Conservation (phyloP, 2,329 filamentous ascomycete species). For the Colletotrichum gigasporum region DNA sequence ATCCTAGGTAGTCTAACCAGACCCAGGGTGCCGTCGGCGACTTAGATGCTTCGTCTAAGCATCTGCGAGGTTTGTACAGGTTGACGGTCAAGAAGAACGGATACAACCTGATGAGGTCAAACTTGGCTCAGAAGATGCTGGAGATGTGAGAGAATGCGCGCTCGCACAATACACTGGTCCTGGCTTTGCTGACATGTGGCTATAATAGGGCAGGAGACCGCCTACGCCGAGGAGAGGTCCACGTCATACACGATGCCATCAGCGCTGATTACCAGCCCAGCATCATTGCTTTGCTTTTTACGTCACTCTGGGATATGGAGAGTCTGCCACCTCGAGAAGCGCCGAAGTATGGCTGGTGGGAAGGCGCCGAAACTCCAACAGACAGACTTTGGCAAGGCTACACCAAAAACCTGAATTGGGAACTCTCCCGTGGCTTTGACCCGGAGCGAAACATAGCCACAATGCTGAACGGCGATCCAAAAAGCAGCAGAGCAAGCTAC, state of each 20-base stretch:
- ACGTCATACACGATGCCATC: conserved; percentile 38
- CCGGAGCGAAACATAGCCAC: conserved; percentile 43
- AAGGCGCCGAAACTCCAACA: conserved; percentile 45
- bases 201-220: conserved; percentile 48
- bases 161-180: not conserved
- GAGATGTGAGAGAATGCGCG: conserved; percentile 45
- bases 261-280: conserved; percentile 52
- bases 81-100: conserved; percentile 37
- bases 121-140: conserved; percentile 53
- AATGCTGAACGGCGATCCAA: conserved; percentile 46
- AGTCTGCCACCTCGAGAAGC: conserved; percentile 45
- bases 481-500: conserved; percentile 54
- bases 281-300: conserved; percentile 54
- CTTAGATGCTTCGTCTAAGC: conserved; percentile 52
- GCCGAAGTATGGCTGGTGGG: conserved; percentile 48
- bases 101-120: conserved; percentile 39
- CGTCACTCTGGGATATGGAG: conserved; percentile 52
- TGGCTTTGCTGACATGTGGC: conserved; percentile 5
- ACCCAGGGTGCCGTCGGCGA: conserved; percentile 53
- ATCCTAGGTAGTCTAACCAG: not conserved
- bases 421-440: conserved; percentile 45
- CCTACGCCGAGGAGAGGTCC: conserved; percentile 50
- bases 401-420: conserved; percentile 47
- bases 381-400: conserved; percentile 48
- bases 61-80: conserved; percentile 49